phyloP scores from a whole-genome alignment of 768 basidiomycete species.

The Kwoniella dendrophila region DNA sequence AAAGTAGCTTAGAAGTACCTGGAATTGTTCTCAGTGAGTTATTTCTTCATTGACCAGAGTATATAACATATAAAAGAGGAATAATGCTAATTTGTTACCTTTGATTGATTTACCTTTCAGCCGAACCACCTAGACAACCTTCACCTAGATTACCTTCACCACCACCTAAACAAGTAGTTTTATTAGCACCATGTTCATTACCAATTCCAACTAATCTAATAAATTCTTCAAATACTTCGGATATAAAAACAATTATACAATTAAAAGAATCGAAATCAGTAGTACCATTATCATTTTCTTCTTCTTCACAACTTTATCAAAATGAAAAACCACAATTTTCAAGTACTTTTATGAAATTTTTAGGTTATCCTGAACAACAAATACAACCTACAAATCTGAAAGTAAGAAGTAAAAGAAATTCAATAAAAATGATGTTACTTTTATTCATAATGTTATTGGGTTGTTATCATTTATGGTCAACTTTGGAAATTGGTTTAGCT shows the following conservation, averaged over 20 bases:
- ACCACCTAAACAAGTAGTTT: constrained; percentile 17
- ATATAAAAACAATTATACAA: too few relatives aligned
- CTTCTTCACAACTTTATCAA: neutral
- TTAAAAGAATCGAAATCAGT: neutral
- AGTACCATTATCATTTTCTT: neutral
- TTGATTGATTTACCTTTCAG: neutral
- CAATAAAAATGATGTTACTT: constrained; percentile 16
- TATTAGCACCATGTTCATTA: constrained; percentile 18
- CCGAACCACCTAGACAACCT: constrained; percentile 20
- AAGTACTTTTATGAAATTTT: constrained; percentile 6
- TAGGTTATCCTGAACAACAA: constrained; percentile 8
- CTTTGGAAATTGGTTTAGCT: constrained; percentile 6
- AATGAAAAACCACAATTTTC: constrained; percentile 10
- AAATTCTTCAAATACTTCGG: neutral
- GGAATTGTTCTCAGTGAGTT: constrained; percentile 26
- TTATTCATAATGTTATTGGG: constrained; percentile 13
- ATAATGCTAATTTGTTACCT: neutral
- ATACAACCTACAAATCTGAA: neutral
- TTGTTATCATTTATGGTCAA: constrained; percentile 21
- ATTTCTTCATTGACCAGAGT: neutral
- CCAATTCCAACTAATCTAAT: constrained; percentile 9
- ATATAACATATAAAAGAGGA: neutral
- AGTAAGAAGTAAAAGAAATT: neutral
- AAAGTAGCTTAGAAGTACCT: constrained; percentile 20
- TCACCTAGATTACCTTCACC: constrained; percentile 20